These are phyloP conservation scores for Mycena haematopus DNA, from an alignment of 768 basidiomycete genomes.

Conservation along the genomic window DNA sequence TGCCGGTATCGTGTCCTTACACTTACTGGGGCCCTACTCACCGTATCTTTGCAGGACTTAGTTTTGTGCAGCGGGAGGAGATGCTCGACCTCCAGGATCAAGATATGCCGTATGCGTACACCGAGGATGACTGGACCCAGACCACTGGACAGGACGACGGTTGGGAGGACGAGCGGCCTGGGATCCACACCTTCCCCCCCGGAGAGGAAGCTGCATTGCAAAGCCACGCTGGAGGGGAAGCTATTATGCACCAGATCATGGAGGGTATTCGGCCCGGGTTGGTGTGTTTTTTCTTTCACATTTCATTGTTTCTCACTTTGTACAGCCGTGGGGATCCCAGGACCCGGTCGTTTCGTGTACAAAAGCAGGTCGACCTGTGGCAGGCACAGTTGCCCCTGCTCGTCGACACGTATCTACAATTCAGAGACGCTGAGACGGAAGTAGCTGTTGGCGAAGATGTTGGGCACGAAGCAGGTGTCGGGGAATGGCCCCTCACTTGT, in stretches of 20 bases:
- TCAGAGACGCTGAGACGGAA: neutral
- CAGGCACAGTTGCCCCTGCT: neutral
- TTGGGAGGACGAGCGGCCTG: neutral
- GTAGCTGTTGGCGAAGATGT: neutral
- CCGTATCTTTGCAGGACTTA: neutral
- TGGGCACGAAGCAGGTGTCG: neutral
- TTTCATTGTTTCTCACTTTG: neutral
- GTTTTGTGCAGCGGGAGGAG: neutral
- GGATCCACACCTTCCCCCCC: neutral
- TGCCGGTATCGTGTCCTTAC: neutral
- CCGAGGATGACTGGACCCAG: neutral
- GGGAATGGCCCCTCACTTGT: no score
- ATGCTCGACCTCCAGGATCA: neutral
- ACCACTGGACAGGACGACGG: neutral
- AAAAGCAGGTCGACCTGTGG: neutral
- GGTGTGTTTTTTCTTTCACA: neutral
- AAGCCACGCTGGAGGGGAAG: no score
- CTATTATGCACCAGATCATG: neutral
- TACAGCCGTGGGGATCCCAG: neutral
- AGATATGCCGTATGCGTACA: neutral
- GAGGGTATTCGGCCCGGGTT: neutral
- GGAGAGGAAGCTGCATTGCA: no score
- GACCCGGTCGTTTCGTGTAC: neutral
- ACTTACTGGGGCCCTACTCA: neutral
- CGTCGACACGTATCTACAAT: neutral